Base-by-base conservation (phyloP, 208 protist species). In the Leptomonas seymouri region DNA sequence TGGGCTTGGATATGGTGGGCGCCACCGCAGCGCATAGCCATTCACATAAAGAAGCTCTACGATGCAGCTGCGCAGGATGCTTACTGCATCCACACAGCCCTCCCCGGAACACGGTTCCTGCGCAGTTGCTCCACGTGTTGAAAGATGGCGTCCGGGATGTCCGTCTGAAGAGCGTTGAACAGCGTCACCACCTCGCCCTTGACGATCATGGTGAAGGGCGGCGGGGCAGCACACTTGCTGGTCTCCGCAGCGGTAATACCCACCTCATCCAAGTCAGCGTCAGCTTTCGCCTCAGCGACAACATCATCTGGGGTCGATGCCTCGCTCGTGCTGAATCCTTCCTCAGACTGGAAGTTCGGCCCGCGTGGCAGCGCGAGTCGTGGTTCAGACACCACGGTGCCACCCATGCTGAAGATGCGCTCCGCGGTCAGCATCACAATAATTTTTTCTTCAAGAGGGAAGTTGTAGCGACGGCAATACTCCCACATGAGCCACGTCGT, bases 111-210 rank as follows among this genome's bases (percentile, higher is more conserved):
- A 23, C 42, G 50, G 55, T 84, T 71, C 21, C 69, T 23, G 23
- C 65, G 71, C 34, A 72, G 49, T 31, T 36, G 45, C 30, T 46
- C 34, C 28, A 62, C 55, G 4, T 31, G 45, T 7, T 61, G 44
- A 20, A 71, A 31, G n/a, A 93, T 42, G 44, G 59, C 21, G 0
- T 74, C 62, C 16, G 71, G 16, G 27, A 91, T 85, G 41, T 78
- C 68, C 18, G 89, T 92, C 42, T 87, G 82, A 18, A 82, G 63
- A 3, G 76, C 80, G 62, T 94, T 83, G 71, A 79, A 82, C 39
- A 94, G 59, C 14, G 81, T 75, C 46, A 90, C 31, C 7, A 94
- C 48, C 46, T 89, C 84, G 21, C 71, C 81, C 0, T 41, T n/a
- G 0, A 84, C 31, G 15, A 86, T 25, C 21, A 73, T 59, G 27